Evolutionary conservation across 2,329 filamentous ascomycete genomes (phyloP).

Genomic region (Pseudogymnoascus sp.): DNA sequence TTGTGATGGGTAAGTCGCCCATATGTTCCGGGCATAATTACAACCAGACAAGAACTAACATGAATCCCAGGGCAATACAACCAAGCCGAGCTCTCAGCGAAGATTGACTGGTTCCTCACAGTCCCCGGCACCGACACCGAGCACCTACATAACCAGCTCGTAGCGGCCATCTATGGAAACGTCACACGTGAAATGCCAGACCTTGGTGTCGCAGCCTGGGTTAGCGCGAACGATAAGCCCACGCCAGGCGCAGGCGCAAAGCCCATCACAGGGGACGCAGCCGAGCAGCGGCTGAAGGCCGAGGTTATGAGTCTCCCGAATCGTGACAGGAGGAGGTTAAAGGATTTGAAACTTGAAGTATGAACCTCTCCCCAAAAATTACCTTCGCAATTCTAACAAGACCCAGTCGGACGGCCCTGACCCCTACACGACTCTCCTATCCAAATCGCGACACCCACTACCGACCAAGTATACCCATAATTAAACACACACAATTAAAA

Average conservation of each 20-base stretch:
- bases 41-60: constrained; percentile 25
- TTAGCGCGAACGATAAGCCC: constrained; percentile 64
- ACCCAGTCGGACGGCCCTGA: constrained; percentile 27
- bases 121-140: constrained; percentile 47
- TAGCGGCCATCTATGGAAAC: constrained; percentile 61
- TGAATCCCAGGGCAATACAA: constrained; percentile 50
- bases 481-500: no score
- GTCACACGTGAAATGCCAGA: constrained; percentile 63
- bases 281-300: constrained; percentile 58
- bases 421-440: constrained; percentile 24
- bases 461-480: no score
- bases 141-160: constrained; percentile 61
- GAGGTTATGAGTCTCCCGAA: constrained; percentile 66
- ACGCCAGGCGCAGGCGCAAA: constrained; percentile 50
- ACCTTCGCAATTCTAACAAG: background rate
- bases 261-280: constrained; percentile 57
- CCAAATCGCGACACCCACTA: background rate
- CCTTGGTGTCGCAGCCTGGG: constrained; percentile 60
- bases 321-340: constrained; percentile 58
- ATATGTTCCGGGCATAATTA: constrained; percentile 15
- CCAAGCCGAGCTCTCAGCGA: constrained; percentile 51
- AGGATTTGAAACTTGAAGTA: constrained; percentile 56
- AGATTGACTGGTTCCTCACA: constrained; percentile 53
- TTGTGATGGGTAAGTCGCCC: constrained; percentile 49
- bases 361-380: constrained; percentile 22